Percentiles rank a stretch among this genome's conserved stretches.
Evolutionary conservation across 2,329 filamentous ascomycete genomes (phyloP).

Genomic region (Alternaria viburni): DNA sequence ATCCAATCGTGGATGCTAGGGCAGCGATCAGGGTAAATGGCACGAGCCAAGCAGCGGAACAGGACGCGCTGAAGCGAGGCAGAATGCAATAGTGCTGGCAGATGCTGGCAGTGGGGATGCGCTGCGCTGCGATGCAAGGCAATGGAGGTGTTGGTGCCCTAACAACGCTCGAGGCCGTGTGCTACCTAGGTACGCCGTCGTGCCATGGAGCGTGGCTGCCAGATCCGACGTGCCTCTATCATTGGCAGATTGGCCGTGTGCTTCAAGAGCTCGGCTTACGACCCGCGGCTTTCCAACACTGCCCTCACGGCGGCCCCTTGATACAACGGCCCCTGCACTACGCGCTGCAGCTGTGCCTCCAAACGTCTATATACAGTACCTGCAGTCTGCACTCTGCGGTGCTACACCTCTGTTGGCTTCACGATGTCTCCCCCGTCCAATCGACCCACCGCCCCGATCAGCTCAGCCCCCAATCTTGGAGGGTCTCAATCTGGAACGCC

Average conservation of each 20-base stretch:
- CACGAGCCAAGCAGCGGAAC: slow-evolving; percentile 11
- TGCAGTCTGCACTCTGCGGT: not conserved
- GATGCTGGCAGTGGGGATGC: not conserved
- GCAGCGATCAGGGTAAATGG: slow-evolving; percentile 14
- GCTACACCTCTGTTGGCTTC: not conserved
- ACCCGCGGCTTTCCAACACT: not conserved
- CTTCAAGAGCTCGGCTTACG: slow-evolving; percentile 4
- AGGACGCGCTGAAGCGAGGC: slow-evolving; percentile 6
- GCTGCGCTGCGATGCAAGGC: not conserved
- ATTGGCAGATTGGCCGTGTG: slow-evolving; percentile 7
- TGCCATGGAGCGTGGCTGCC: not conserved
- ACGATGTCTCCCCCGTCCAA: not conserved
- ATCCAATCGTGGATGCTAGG: slow-evolving; percentile 8
- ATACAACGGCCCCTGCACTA: slow-evolving; percentile 8
- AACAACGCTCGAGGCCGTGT: slow-evolving; percentile 1
- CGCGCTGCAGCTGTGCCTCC: slow-evolving; percentile 4
- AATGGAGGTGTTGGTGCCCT: not conserved
- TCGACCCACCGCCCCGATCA: not conserved
- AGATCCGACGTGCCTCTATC: not conserved
- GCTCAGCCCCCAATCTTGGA: not conserved
- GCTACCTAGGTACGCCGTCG: not conserved
- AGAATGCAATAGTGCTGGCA: not conserved
- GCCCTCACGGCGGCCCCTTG: not conserved
- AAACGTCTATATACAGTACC: slow-evolving; percentile 2
- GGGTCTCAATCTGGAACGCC: not conserved